Evolutionary conservation across 2,329 filamentous ascomycete species (phyloP), one percentile per base, ranked within the genome.

Genomic region (Blastomyces silverae): DNA sequence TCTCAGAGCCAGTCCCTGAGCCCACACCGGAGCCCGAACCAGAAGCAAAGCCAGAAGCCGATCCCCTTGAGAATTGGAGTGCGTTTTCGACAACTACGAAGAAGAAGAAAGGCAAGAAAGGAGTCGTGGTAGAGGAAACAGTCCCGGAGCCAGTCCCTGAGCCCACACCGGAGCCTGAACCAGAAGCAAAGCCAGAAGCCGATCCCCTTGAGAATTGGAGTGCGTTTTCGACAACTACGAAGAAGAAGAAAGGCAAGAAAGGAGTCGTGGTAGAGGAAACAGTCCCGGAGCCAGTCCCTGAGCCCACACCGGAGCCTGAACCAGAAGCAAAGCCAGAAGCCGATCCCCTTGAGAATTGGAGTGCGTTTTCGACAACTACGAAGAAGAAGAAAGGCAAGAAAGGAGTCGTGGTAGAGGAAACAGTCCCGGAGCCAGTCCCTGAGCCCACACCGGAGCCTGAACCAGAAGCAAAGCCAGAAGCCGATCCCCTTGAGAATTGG

Each of bases 231-330:
- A n/a, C 44, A 31, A 4, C 28, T 10, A 44, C 42, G 25, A 46
- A 56, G 53, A 59, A 52, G 25, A 63, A 58, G 52, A 63, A 63
- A 20, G 52, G 37, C 52, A 75, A 61, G 34, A 64, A 64, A 50
- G 81, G 81, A 71, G 82, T 83, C 73, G 78, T 78, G 64, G 80
- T 79, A 67, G 79, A 79, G 59, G 73, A 56, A 66, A 73, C 66
- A 73, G 64, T 75, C 77, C 61, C 77, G 73, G 66, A 48, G 15
- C 64, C 64, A 8, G 5, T 5, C 3, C 57, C 63, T 44, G 15
- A 17, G 10, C 57, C 58, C 17, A 17, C 46, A 8, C 17, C 50
- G 34, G 61, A 71, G 60, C 66, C 67, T 52, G 65, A 70, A 34
- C 67, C 67, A 10, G 70, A 63, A 13, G 52, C 61, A 44, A 34